These are phyloP conservation scores for Hypsizygus marmoreus DNA, from an alignment of 768 basidiomycete genomes.

Conservation along the genomic window DNA sequence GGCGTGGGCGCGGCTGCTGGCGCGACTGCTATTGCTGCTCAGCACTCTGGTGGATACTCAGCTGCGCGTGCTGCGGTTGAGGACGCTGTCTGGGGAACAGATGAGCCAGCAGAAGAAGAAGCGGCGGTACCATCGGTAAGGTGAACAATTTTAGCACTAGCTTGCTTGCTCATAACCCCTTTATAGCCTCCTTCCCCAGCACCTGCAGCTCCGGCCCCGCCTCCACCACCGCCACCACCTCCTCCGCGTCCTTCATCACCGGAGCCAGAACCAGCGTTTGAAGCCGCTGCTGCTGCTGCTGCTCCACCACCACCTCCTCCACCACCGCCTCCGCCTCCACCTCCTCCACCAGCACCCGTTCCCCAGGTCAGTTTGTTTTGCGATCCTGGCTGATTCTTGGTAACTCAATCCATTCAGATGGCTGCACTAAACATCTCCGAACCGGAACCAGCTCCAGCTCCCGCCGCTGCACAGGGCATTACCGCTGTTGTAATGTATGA, in stretches of 20 bases:
- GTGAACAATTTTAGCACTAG: neutral
- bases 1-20: slow-evolving; percentile 40
- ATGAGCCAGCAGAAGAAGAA: slow-evolving; percentile 25
- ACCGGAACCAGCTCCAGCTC: slow-evolving; percentile 36
- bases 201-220: slow-evolving; percentile 26
- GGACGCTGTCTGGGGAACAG: slow-evolving; percentile 32
- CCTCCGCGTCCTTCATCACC: slow-evolving; percentile 38
- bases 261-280: slow-evolving; percentile 19
- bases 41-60: slow-evolving; percentile 16
- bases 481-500: slow-evolving; percentile 79
- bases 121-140: slow-evolving; percentile 32
- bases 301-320: neutral
- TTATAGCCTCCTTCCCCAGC: slow-evolving; percentile 40
- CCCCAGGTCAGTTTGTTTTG: neutral
- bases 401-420: too few species aligned
- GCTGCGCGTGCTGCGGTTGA: slow-evolving; percentile 29
- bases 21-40: slow-evolving; percentile 33
- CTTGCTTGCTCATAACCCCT: slow-evolving; percentile 9
- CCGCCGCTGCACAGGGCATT: slow-evolving; percentile 47
- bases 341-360: neutral
- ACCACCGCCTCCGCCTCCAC: slow-evolving; percentile 4
- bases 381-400: too few species aligned
- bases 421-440: slow-evolving; percentile 35
- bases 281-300: neutral
- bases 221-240: slow-evolving; percentile 38